phyloP scores from a whole-genome alignment of 208 protist genomes.

The Balamuthia mandrillaris region DNA sequence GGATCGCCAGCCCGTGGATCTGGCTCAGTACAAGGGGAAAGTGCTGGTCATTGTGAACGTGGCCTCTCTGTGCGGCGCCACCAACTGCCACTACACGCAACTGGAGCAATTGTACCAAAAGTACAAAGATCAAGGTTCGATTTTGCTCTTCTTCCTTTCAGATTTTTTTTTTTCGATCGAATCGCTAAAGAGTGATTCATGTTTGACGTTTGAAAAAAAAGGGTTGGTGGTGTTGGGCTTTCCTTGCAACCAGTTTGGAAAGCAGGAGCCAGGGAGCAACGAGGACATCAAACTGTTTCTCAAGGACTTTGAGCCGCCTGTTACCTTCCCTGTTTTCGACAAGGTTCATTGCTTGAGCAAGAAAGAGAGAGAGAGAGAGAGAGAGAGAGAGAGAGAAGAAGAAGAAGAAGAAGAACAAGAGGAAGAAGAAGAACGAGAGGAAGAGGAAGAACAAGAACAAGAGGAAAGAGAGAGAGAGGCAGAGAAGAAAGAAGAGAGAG shows the following conservation, averaged over 20 bases:
- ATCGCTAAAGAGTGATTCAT: not conserved
- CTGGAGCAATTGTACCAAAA: not conserved
- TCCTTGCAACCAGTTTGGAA: constrained; percentile 37
- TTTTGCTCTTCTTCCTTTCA: not conserved
- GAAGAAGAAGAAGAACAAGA: too few species aligned
- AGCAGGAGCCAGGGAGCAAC: constrained; percentile 37
- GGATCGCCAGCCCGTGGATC: not conserved
- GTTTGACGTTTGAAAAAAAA: not conserved
- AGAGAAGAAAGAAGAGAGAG: too few species aligned
- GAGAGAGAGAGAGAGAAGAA: too few species aligned
- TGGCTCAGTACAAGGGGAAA: not conserved
- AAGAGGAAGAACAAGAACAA: too few species aligned
- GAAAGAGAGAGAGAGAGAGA: too few species aligned
- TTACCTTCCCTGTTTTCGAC: constrained; percentile 24
- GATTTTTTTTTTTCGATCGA: not conserved
- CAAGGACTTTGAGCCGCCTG: not conserved
- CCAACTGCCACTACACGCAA: constrained; percentile 26
- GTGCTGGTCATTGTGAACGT: constrained; percentile 34
- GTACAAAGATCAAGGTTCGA: not conserved
- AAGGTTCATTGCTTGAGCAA: not conserved
- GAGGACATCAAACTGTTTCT: constrained; percentile 38
- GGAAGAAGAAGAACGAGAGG: too few species aligned
- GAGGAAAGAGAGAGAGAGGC: too few species aligned
- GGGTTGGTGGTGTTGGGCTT: not conserved
- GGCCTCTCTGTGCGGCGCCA: constrained; percentile 39